A percentile compares a stretch with the other conserved stretches of the same genome.
phyloP scores from a whole-genome alignment of 768 basidiomycete species.

The Coprinopsis marcescibilis region DNA sequence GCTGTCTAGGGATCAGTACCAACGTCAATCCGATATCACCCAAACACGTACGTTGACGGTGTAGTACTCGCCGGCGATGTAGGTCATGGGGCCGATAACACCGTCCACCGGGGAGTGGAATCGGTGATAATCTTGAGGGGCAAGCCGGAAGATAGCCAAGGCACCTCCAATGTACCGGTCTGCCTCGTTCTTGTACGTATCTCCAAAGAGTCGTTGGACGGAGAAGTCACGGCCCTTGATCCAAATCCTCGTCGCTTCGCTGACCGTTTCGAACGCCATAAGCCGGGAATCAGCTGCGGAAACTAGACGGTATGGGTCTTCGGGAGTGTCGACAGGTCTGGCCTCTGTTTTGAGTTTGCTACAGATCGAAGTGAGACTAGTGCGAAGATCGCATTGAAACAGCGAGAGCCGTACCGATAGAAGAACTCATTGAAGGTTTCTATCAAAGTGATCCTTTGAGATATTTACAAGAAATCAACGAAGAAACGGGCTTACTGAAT shows the following conservation, averaged over 20 bases:
- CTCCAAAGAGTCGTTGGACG: constrained; percentile 73
- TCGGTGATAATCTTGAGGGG: constrained; percentile 94
- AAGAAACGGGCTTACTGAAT: constrained; percentile 54
- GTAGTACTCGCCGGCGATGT: constrained; percentile 90
- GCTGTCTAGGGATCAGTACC: constrained; percentile 36
- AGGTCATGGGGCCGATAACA: constrained; percentile 72
- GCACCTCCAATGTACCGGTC: constrained; percentile 76
- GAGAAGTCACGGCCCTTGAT: constrained; percentile 96
- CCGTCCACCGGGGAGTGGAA: constrained; percentile 90
- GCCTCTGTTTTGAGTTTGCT: constrained; percentile 84
- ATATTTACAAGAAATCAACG: not conserved
- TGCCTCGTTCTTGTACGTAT: constrained; percentile 62
- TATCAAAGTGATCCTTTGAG: constrained; percentile 20
- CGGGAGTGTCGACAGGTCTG: constrained; percentile 65
- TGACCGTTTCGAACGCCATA: constrained; percentile 86
- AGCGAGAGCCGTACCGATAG: constrained; percentile 43
- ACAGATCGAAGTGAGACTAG: constrained; percentile 4
- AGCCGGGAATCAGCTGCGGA: constrained; percentile 95
- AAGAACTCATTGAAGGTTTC: constrained; percentile 95
- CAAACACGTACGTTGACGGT: constrained; percentile 76
- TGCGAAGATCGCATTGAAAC: too few species aligned
- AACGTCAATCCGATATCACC: not conserved
- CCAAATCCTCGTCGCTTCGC: constrained; percentile 86
- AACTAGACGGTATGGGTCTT: constrained; percentile 75
- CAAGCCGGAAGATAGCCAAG: constrained; percentile 84